phyloP scores from a whole-genome alignment of 768 basidiomycete genomes.

The Lactarius vividus region DNA sequence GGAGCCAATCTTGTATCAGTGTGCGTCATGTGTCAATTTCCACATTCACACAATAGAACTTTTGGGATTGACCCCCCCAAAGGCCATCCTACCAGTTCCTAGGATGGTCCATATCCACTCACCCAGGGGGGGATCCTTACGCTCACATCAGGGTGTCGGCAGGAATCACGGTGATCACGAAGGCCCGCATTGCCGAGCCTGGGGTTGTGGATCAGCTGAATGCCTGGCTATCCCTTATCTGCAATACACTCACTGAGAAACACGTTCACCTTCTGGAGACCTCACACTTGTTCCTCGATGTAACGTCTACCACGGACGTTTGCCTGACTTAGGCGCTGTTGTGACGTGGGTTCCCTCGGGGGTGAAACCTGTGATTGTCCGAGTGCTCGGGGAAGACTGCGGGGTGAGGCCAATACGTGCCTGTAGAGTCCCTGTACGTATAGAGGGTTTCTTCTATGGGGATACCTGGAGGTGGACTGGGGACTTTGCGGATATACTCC shows the following conservation, averaged over 20 bases:
- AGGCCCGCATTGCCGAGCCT: not conserved
- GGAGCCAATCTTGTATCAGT: not conserved
- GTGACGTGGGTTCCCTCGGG: too few species aligned
- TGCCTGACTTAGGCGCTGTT: too few species aligned
- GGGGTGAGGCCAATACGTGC: too few species aligned
- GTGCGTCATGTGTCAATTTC: not conserved
- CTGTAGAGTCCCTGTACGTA: too few species aligned
- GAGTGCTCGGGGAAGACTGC: too few species aligned
- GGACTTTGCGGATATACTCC: too few species aligned
- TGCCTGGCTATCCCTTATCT: not conserved
- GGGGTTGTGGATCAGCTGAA: not conserved
- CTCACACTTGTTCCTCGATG: not conserved
- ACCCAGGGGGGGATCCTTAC: not conserved
- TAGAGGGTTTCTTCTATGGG: too few species aligned
- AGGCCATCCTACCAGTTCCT: not conserved
- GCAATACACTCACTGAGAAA: not conserved
- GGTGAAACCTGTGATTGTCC: too few species aligned
- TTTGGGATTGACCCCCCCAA: not conserved
- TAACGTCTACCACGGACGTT: too few species aligned
- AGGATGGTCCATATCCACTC: not conserved
- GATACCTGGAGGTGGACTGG: too few species aligned
- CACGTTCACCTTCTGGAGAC: not conserved
- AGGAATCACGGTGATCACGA: not conserved
- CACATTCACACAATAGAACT: not conserved
- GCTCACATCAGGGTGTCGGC: not conserved